Evolutionary conservation across 2,329 filamentous ascomycete genomes (phyloP).

Genomic region (Dactylellina cionopaga): DNA sequence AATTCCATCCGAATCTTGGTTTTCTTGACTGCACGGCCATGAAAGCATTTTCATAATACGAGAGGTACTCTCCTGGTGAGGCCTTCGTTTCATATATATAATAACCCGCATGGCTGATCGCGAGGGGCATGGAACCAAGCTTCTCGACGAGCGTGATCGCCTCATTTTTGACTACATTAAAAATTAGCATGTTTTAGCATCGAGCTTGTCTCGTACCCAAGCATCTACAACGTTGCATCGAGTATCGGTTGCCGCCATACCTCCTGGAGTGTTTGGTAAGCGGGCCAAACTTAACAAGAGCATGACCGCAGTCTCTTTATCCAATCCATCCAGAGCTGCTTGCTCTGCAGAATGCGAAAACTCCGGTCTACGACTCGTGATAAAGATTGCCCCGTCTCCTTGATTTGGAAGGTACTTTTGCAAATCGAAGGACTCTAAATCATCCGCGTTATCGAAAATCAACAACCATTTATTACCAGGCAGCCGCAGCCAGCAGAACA

Average conservation of each 20-base stretch:
- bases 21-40: too few relatives aligned
- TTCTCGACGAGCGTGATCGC: too few relatives aligned
- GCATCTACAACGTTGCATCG: neutral
- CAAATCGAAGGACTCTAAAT: neutral
- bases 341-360: neutral
- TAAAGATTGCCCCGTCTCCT: neutral
- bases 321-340: neutral
- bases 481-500: neutral
- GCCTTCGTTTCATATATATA: too few relatives aligned
- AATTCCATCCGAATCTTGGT: too few relatives aligned
- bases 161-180: too few relatives aligned
- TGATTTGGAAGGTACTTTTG: conserved; percentile 4
- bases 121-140: too few relatives aligned
- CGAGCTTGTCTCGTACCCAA: neutral
- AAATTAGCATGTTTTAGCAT: neutral
- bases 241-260: too few relatives aligned
- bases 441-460: conserved; percentile 7
- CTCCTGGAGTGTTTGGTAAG: too few relatives aligned
- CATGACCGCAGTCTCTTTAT: neutral
- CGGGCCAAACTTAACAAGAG: too few relatives aligned
- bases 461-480: conserved; percentile 7
- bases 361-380: conserved; percentile 5
- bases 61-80: neutral
- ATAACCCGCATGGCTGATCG: too few relatives aligned
- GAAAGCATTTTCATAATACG: conserved; percentile 5